Evolutionary conservation across 2,329 filamentous ascomycete genomes (phyloP).

Genomic region (Aspergillus sp.): DNA sequence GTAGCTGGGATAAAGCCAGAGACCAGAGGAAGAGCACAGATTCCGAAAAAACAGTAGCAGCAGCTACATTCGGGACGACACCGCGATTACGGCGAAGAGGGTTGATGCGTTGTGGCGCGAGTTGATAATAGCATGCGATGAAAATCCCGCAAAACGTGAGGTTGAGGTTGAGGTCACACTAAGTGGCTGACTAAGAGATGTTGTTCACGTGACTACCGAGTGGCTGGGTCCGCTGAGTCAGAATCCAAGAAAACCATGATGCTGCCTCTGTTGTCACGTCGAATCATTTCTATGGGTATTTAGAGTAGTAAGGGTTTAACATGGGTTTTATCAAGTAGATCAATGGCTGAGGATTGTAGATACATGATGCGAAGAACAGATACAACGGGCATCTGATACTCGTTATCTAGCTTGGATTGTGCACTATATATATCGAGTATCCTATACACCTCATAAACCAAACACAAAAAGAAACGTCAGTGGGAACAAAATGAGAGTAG

Average conservation of each 20-base stretch:
- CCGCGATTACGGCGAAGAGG: conserved; percentile 28
- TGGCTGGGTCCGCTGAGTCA: background rate
- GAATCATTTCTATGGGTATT: too few species aligned
- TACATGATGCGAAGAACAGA: too few species aligned
- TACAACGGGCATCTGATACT: too few species aligned
- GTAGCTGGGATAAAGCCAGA: conserved; percentile 18
- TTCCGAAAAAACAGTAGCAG: conserved; percentile 27
- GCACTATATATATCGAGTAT: too few species aligned
- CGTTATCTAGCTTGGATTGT: too few species aligned
- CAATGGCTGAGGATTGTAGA: too few species aligned
- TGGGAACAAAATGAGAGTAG: background rate
- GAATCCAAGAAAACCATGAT: background rate
- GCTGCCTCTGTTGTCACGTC: background rate
- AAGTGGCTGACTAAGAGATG: background rate
- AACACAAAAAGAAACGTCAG: background rate
- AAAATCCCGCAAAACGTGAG: conserved; percentile 7
- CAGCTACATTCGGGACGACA: conserved; percentile 37
- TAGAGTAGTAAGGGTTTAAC: too few species aligned
- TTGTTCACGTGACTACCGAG: background rate
- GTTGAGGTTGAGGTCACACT: conserved; percentile 11
- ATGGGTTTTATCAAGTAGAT: too few species aligned
- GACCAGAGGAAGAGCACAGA: conserved; percentile 24
- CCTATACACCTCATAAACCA: background rate
- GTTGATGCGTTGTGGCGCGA: conserved; percentile 18
- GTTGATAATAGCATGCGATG: conserved; percentile 20